A percentile compares a stretch with the other conserved stretches of the same genome.
These are phyloP conservation scores for Wickerhamomyces sp. DNA, from an alignment of 1,139 yeast species.

Conservation along the genomic window DNA sequence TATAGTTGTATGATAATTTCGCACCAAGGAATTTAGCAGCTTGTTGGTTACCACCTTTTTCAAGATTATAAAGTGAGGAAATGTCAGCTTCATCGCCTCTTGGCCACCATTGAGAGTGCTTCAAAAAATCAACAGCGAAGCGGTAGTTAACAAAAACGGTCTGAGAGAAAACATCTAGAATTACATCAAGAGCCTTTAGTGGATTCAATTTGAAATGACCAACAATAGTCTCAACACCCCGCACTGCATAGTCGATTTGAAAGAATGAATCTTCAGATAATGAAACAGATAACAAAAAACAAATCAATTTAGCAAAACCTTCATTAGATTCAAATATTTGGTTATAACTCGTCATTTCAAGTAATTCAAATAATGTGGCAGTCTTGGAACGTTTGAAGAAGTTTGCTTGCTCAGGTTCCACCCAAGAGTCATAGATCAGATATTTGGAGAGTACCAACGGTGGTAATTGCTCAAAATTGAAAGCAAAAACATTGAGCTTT, in stretches of 20 bases:
- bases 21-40: constrained; percentile 60
- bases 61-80: constrained; percentile 28
- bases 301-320: constrained; percentile 69
- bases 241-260: constrained; percentile 43
- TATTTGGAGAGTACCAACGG: constrained; percentile 9
- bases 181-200: constrained; percentile 57
- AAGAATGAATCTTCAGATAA: constrained; percentile 35
- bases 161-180: constrained; percentile 47
- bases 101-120: constrained; percentile 67
- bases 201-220: constrained; percentile 83
- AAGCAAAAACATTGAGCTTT: constrained; percentile 6
- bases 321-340: constrained; percentile 74
- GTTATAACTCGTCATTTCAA: constrained; percentile 67
- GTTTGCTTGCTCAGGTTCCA: neutral
- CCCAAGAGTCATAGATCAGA: constrained; percentile 5
- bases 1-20: constrained; percentile 38
- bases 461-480: constrained; percentile 9
- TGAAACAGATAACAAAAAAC: constrained; percentile 44
- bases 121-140: constrained; percentile 46
- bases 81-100: constrained; percentile 28
- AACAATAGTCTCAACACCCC: constrained; percentile 51
- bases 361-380: constrained; percentile 3
- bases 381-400: neutral
- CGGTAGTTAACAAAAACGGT: constrained; percentile 40
- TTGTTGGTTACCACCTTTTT: constrained; percentile 50